phyloP scores from a whole-genome alignment of 192 early-diverging fungal genomes.

The Diversispora epigaea region DNA sequence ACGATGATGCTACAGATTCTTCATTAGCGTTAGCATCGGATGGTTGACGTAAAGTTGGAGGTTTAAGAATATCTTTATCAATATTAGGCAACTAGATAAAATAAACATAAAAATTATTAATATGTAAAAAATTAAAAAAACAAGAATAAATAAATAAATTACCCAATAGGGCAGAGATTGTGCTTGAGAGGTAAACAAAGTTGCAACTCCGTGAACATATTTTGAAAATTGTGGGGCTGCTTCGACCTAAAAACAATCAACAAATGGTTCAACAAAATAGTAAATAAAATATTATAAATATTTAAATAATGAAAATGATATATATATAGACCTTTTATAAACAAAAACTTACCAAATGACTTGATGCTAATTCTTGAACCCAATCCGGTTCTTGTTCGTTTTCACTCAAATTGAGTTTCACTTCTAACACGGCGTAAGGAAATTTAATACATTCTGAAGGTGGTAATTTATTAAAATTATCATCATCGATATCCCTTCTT shows the following conservation, averaged over 20 bases:
- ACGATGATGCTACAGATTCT: not conserved
- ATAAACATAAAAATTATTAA: not conserved
- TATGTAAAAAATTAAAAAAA: not conserved
- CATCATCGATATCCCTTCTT: conserved; percentile 74
- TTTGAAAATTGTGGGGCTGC: conserved; percentile 87
- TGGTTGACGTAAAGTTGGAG: conserved; percentile 6
- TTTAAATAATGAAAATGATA: no score
- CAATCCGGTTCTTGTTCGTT: conserved; percentile 71
- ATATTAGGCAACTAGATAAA: conserved; percentile 29
- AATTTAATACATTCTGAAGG: conserved; percentile 78
- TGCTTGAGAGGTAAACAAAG: conserved; percentile 62
- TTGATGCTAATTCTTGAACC: conserved; percentile 72
- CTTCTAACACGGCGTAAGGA: conserved; percentile 93
- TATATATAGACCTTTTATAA: not conserved
- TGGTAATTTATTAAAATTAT: conserved; percentile 75
- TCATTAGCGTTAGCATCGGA: not conserved
- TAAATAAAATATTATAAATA: no score
- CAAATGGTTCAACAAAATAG: not conserved
- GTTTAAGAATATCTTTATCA: conserved; percentile 32
- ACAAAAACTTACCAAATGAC: conserved; percentile 50
- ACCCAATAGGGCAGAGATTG: conserved; percentile 67
- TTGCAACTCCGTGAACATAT: conserved; percentile 80
- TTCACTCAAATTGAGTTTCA: conserved; percentile 73
- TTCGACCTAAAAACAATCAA: conserved; percentile 45
- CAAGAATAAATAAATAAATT: not conserved